These are phyloP conservation scores for Protomyces inundatus DNA, from an alignment of 1,139 yeast species.

Conservation along the genomic window DNA sequence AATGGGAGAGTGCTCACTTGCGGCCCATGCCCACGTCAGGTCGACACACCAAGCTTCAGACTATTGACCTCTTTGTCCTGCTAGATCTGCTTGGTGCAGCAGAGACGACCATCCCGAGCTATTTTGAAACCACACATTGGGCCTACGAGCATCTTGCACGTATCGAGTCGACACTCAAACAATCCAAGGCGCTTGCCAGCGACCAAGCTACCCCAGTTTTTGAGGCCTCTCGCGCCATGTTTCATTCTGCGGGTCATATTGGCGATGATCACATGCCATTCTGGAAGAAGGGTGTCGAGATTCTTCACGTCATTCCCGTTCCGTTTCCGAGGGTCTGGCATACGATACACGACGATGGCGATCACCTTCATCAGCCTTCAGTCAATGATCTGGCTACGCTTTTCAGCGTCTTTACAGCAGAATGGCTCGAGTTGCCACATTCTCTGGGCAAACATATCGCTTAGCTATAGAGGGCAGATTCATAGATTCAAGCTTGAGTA, in stretches of 20 bases:
- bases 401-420: slow-evolving; percentile 6
- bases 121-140: slow-evolving; percentile 44
- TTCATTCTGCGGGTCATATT: slow-evolving; percentile 34
- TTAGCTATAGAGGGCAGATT: too few species aligned
- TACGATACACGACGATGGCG: slow-evolving; percentile 34
- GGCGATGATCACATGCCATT: slow-evolving; percentile 57
- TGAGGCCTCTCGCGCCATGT: slow-evolving; percentile 3
- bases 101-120: slow-evolving; percentile 45
- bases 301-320: slow-evolving; percentile 50
- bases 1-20: slow-evolving; percentile 38
- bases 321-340: slow-evolving; percentile 54
- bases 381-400: slow-evolving; percentile 9
- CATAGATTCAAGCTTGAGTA: too few species aligned
- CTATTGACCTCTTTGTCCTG: slow-evolving; percentile 46
- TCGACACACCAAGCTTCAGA: slow-evolving; percentile 33
- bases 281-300: slow-evolving; percentile 45
- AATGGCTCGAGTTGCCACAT: slow-evolving; percentile 13
- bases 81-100: slow-evolving; percentile 49
- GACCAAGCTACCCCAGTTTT: slow-evolving; percentile 1
- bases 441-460: too few species aligned
- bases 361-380: slow-evolving; percentile 10
- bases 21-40: slow-evolving; percentile 30
- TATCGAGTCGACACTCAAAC: slow-evolving; percentile 35
- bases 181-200: slow-evolving; percentile 8
- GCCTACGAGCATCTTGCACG: slow-evolving; percentile 41